These are phyloP conservation scores for Solanum rostratum DNA, from an alignment of 257 asterid species.

Conservation along the genomic window DNA sequence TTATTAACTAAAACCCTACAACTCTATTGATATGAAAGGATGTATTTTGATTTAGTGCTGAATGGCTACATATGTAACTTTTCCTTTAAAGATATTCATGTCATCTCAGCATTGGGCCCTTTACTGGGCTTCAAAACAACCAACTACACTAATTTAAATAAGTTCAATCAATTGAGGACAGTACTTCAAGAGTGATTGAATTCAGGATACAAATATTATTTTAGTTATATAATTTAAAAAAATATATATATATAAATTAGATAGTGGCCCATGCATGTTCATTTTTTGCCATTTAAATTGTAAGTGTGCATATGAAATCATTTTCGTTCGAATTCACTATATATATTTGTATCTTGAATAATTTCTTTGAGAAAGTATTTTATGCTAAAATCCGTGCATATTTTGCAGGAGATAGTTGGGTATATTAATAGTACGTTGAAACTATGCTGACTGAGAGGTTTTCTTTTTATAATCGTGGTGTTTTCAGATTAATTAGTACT, in stretches of 20 bases:
- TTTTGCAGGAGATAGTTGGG: not conserved
- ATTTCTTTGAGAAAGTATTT: not conserved
- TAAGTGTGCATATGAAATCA: not conserved
- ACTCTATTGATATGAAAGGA: too few species aligned
- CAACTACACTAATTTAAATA: not conserved
- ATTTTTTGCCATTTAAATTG: not conserved
- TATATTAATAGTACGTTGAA: not conserved
- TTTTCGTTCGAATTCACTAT: not conserved
- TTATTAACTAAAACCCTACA: too few species aligned
- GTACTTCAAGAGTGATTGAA: not conserved
- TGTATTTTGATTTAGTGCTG: too few species aligned
- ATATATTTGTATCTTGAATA: not conserved
- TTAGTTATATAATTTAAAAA: not conserved
- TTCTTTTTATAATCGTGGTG: not conserved
- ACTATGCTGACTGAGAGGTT: not conserved
- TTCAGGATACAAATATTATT: not conserved
- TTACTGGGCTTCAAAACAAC: not conserved
- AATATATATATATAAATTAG: too few species aligned
- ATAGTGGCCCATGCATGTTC: too few species aligned
- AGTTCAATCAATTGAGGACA: not conserved
- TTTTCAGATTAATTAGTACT: not conserved
- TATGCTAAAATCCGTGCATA: not conserved
- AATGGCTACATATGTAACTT: too few species aligned
- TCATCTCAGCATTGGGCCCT: constrained; percentile 1
- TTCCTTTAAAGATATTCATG: not conserved